A percentile compares a stretch with the other conserved stretches of the same genome.
Conservation (phyloP, 2,329 filamentous ascomycete species). For the Didymella arachidicola region DNA sequence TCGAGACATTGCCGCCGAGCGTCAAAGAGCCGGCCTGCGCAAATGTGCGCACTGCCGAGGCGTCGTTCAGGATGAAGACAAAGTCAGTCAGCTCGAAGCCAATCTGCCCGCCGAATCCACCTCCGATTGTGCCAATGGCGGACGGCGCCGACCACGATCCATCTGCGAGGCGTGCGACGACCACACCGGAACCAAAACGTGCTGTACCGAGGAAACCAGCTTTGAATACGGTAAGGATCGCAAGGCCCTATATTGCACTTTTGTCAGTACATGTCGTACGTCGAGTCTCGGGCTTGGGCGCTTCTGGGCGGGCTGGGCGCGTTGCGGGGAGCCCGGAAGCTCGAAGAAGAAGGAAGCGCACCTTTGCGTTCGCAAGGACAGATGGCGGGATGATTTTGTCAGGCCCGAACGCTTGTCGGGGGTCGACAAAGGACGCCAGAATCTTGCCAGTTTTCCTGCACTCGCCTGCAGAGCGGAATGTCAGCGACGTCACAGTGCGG, state of each 20-base stretch:
- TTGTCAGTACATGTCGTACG: conserved; percentile 13
- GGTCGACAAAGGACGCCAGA: conserved; percentile 91
- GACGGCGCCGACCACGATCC: conserved; percentile 83
- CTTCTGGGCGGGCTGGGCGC: conserved; percentile 16
- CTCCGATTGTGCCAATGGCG: conserved; percentile 81
- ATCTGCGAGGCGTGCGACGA: conserved; percentile 79
- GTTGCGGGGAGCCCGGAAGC: conserved; percentile 12
- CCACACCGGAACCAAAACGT: conserved; percentile 81
- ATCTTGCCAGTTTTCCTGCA: conserved; percentile 98
- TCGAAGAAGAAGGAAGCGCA: conserved; percentile 56
- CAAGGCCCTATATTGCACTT: conserved; percentile 68
- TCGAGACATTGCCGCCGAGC: conserved; percentile 92
- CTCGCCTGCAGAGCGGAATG: conserved; percentile 71
- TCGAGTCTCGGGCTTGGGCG: conserved; percentile 7
- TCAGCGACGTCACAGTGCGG: conserved; percentile 45
- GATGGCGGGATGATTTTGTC: conserved; percentile 96
- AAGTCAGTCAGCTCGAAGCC: conserved; percentile 91
- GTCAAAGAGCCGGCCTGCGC: conserved; percentile 91
- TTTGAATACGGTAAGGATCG: conserved; percentile 85
- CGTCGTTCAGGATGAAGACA: conserved; percentile 97
- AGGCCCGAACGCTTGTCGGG: conserved; percentile 88
- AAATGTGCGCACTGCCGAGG: conserved; percentile 88
- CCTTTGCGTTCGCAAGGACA: conserved; percentile 86
- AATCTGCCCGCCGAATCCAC: conserved; percentile 85
- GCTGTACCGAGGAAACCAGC: conserved; percentile 85